Evolutionary conservation across 768 basidiomycete genomes (phyloP), one percentile per base, ranked within the genome.

Genomic region (Clathrus columnatus): DNA sequence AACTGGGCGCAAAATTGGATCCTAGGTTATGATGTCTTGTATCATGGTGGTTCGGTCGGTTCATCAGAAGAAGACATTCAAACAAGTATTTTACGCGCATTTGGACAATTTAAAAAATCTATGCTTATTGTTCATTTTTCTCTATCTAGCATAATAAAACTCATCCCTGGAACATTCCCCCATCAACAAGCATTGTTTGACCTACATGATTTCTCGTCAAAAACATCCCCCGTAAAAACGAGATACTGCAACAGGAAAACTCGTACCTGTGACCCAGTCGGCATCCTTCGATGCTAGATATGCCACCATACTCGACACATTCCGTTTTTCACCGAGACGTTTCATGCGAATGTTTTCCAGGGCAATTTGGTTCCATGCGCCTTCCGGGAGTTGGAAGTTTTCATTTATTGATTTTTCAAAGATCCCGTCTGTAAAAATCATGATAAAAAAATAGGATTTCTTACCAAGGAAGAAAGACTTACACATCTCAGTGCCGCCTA

Each of bases 241-340:
- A 36, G n/a, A n/a, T 41, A 32, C 2, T 51, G 11, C n/a, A 51
- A 17, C 20, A 26, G 1, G 18, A 55, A 29, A 23, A 20, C n/a
- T 47, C 48, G 59, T 45, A 61, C 69, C 69, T 0, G 69, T 69
- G 7, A 69, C 64, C 43, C 64, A 68, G 10, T 51, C 36, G 2
- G 69, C 62, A n/a, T 67, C 61, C 42, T 63, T 61, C 8, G 66
- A 64, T 5, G 67, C 69, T 26, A 70, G 60, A 60, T 68, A 70
- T 7, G 68, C 65, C 1, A 70, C 69, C 4, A 70, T 27, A 7
- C 50, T 51, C 1, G 69, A 67, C 27, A 70, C 57, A 41, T 70
- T 63, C 6, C 57, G 44, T 0, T 67, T 57, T 7, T 52, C 58
- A 17, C 63, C 62, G 49, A 65, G 55, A 20, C 55, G 45, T 5